Evolutionary conservation across 1,284 basidiomycete species (phyloP).

Genomic region (Irpex sp.): DNA sequence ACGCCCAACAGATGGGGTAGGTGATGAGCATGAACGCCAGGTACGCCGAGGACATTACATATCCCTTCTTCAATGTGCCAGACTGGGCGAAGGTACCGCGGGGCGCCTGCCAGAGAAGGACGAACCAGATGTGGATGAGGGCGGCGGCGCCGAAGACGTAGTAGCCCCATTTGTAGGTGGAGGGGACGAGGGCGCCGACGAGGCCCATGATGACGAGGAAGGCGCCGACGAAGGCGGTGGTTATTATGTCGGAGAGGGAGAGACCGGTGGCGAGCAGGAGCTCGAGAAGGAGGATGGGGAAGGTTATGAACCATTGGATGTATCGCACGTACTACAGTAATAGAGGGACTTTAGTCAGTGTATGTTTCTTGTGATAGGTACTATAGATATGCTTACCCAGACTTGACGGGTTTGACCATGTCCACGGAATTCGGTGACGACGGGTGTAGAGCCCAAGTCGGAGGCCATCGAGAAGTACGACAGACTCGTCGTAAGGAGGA

Average conservation of each 20-base stretch:
- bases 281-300: constrained; percentile 47
- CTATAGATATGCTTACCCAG: constrained; percentile 16
- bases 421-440: constrained; percentile 21
- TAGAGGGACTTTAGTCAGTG: too few species aligned
- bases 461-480: constrained; percentile 26
- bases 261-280: constrained; percentile 48
- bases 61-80: constrained; percentile 34
- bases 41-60: constrained; percentile 35
- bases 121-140: constrained; percentile 39
- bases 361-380: neutral
- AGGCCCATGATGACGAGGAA: constrained; percentile 47
- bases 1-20: constrained; percentile 46
- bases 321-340: constrained; percentile 40
- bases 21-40: constrained; percentile 47
- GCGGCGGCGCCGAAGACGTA: constrained; percentile 40
- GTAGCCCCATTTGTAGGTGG: constrained; percentile 48
- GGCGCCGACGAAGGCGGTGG: constrained; percentile 45
- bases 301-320: constrained; percentile 53
- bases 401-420: constrained; percentile 20
- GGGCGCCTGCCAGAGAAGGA: constrained; percentile 24
- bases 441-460: constrained; percentile 21
- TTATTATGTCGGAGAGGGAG: constrained; percentile 45
- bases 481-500: constrained; percentile 18
- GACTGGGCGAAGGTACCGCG: constrained; percentile 31
- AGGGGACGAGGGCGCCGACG: constrained; percentile 40